Conservation (phyloP, 805 yeast species). For the Monosporozyma aquatica region DNA sequence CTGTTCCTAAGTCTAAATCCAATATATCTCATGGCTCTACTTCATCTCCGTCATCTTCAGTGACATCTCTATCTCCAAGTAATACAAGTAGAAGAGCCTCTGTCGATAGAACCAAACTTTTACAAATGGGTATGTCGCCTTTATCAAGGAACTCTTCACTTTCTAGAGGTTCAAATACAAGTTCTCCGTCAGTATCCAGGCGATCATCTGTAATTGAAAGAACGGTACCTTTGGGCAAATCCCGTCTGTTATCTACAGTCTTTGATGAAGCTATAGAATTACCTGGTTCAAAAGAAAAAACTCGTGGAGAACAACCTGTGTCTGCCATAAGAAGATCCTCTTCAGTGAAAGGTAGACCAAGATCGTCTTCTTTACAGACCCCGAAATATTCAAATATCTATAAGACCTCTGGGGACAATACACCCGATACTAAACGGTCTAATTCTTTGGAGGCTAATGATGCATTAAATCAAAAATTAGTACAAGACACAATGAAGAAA, state of each 20-base stretch:
- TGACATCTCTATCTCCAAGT: slow-evolving; percentile 8
- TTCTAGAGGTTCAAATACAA: slow-evolving; percentile 3
- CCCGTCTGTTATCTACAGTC: neutral
- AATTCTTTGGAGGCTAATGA: slow-evolving; percentile 27
- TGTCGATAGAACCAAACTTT: slow-evolving; percentile 7
- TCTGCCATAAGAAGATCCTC: neutral
- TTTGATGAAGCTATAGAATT: neutral
- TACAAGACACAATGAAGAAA: slow-evolving; percentile 19
- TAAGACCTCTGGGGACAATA: slow-evolving; percentile 1
- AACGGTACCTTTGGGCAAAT: neutral
- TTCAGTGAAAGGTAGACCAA: slow-evolving; percentile 16
- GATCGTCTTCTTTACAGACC: slow-evolving; percentile 30
- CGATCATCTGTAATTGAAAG: slow-evolving; percentile 7
- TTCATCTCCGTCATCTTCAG: slow-evolving; percentile 2
- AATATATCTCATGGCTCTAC: neutral
- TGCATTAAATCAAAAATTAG: slow-evolving; percentile 19
- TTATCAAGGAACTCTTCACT: slow-evolving; percentile 1
- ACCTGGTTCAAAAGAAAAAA: neutral
- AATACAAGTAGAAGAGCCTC: slow-evolving; percentile 18
- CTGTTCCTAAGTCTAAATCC: neutral
- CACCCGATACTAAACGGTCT: slow-evolving; percentile 14
- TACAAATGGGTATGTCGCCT: slow-evolving; percentile 2
- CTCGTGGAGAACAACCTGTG: neutral
- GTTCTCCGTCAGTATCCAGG: slow-evolving; percentile 11
- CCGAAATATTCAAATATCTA: slow-evolving; percentile 2